Conservation (phyloP, 257 asterid species). For the Pogostemon cablin region DNA sequence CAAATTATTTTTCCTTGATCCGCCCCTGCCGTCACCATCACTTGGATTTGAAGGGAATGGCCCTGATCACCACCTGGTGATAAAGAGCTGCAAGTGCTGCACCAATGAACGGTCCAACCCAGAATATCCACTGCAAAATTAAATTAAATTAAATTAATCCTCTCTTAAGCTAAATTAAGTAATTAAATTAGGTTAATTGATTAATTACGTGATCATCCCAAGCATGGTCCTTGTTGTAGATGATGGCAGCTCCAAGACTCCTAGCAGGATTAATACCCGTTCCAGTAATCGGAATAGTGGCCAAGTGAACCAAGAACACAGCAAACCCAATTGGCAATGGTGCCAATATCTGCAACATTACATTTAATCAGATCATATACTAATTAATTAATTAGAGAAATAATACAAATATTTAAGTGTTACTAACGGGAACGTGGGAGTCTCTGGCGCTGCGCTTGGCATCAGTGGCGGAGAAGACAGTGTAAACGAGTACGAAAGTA, state of each 20-base stretch:
- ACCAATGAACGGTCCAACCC: conserved; percentile 76
- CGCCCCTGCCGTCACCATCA: conserved; percentile 22
- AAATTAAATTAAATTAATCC: too few species aligned
- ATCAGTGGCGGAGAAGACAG: conserved; percentile 64
- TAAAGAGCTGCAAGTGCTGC: conserved; percentile 63
- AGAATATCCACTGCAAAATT: conserved; percentile 60
- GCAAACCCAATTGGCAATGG: conserved; percentile 65
- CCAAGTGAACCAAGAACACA: conserved; percentile 61
- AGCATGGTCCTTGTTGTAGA: conserved; percentile 52
- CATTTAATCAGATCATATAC: neutral
- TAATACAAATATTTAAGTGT: too few species aligned
- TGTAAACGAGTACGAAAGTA: conserved; percentile 58
- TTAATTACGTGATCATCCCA: conserved; percentile 60
- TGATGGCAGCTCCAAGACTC: conserved; percentile 63
- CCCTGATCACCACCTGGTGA: conserved; percentile 61
- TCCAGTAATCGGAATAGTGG: conserved; percentile 53
- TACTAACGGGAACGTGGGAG: conserved; percentile 63
- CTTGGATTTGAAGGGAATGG: conserved; percentile 62
- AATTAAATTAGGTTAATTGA: too few species aligned
- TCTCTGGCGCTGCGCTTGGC: conserved; percentile 68
- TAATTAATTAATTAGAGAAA: neutral
- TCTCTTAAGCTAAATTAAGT: too few species aligned
- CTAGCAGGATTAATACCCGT: conserved; percentile 64
- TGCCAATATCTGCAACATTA: conserved; percentile 50
- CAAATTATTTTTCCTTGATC: too few species aligned